Evolutionary conservation across 176 grass and related monocot species (phyloP), one percentile per base, ranked within the genome.

Genomic region (Oryza meyeriana): DNA sequence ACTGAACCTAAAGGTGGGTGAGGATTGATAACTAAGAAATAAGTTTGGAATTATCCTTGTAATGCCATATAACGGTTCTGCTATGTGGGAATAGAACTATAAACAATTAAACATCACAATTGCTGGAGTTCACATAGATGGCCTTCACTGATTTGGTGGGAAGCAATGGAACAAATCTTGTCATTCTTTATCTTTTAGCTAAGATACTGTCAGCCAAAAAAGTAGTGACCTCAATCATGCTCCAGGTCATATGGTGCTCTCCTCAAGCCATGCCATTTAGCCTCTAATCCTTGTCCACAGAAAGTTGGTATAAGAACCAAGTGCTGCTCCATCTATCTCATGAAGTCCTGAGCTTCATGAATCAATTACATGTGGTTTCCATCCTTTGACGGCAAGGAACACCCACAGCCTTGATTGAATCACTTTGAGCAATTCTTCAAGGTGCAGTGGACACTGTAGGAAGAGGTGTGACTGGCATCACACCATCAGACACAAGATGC

Each of bases 11-110:
- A 16, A 10, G 4, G 0, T 12, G 7, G 26, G 1, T 30, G 61
- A 47, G 38, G 76, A 68, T 27, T 64, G 67, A 81, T 0, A 81
- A 71, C 29, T 47, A 71, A 71, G 2, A 81, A 71, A 64, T 5
- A 70, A 52, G 8, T 76, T 14, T 76, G 7, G 4, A 47, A 64
- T 36, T 77, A 71, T 42, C 30, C 17, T 76, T 38, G 11, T 34
- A 68, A 35, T 8, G 1, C 6, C n/a, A 64, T 25, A 35, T 48
- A 68, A 25, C 72, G 47, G 39, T 65, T 41, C 5, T 87, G 78
- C 31, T 58, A 44, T 0, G 6, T 1, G 34, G 44, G 11, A 35
- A 71, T 28, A 29, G 12, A 71, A 44, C 2, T 10, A 71, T 7
- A 13, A 71, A 71, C 29, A 31, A 6, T 4, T 7, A 13, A 71